Conservation (phyloP, 345 rosid species). For the Salix dunnii region DNA sequence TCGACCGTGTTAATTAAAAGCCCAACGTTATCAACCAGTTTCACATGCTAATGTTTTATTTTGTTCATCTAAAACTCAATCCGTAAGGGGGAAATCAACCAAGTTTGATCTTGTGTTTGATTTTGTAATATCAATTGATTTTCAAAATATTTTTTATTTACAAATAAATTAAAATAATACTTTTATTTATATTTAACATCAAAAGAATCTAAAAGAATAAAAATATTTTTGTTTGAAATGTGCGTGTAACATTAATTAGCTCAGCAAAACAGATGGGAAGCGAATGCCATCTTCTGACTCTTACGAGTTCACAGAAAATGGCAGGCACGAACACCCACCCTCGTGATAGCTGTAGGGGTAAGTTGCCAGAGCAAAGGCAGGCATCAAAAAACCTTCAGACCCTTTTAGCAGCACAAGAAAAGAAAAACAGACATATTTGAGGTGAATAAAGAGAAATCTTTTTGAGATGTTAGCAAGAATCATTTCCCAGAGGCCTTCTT, state of each 20-base stretch:
- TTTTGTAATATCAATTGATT: no score
- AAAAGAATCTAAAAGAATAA: no score
- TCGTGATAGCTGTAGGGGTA: not conserved
- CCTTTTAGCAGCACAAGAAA: not conserved
- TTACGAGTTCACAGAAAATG: not conserved
- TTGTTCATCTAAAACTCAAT: no score
- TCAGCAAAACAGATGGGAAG: not conserved
- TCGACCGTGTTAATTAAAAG: no score
- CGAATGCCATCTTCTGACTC: not conserved
- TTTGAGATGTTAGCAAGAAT: not conserved
- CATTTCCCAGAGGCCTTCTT: not conserved
- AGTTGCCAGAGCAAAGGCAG: not conserved
- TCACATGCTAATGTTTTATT: no score
- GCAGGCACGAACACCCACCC: not conserved
- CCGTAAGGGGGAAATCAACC: no score
- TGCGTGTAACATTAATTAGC: not conserved
- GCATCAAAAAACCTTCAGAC: not conserved
- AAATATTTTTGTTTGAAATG: no score
- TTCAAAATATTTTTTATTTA: no score
- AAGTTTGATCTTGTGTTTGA: no score
- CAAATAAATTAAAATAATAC: no score
- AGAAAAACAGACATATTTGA: not conserved
- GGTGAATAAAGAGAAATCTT: not conserved
- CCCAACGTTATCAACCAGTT: no score
- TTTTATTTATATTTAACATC: no score